phyloP scores from a whole-genome alignment of 148 eudicot genomes.

The Heliamphora exappendiculata region DNA sequence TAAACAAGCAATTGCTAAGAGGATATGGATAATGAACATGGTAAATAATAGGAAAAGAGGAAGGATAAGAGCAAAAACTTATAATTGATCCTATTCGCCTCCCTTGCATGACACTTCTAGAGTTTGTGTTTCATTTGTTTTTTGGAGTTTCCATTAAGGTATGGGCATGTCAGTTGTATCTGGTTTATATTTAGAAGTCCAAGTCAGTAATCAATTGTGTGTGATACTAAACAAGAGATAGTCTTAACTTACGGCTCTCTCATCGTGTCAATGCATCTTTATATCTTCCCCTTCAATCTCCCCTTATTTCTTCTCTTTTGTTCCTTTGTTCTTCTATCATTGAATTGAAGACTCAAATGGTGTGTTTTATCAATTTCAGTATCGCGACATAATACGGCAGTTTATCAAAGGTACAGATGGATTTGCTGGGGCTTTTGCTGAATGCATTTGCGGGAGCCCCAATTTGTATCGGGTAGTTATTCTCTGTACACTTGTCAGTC shows the following conservation, averaged over 20 bases:
- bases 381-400: constrained; percentile 81
- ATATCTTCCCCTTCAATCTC: not conserved
- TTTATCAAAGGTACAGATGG: constrained; percentile 98
- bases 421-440: constrained; percentile 96
- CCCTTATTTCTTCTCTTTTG: not conserved
- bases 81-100: too few species aligned
- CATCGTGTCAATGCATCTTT: not conserved
- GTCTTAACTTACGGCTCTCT: not conserved
- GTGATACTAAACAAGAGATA: not conserved
- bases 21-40: too few species aligned
- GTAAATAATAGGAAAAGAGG: too few species aligned
- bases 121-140: not conserved
- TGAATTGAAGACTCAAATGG: not conserved
- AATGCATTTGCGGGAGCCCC: constrained; percentile 97
- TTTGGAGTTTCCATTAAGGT: not conserved
- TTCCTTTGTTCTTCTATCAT: not conserved
- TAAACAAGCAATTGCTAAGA: too few species aligned
- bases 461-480: constrained; percentile 69
- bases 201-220: not conserved
- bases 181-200: not conserved
- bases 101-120: too few species aligned
- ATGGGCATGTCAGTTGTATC: not conserved
- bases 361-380: constrained; percentile 38
- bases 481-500: constrained; percentile 10
- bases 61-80: too few species aligned